Base-by-base conservation (phyloP, 306 rosid genomes). In the Sicyos baderoa region DNA sequence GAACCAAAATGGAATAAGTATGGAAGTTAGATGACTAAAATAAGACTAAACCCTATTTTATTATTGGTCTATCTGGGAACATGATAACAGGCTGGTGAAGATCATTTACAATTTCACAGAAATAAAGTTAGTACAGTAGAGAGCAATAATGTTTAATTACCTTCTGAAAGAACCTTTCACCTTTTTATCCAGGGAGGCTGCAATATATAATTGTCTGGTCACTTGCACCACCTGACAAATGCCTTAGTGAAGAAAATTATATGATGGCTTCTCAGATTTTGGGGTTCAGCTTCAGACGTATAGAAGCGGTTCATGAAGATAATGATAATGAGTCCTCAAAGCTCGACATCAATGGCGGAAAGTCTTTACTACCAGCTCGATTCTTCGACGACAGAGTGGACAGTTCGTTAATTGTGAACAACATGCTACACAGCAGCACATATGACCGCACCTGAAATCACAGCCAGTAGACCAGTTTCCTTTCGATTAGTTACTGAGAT, bases 361-460 rank as follows among this genome's bases (percentile, higher is more conserved):
- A n/a, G 97, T 88, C 79, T 86, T 93, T 52, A 93, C 99, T 0
- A 82, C 85, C 79, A 86, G 95, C 52, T 93, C 96, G 67, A 93
- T 84, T 76, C 83, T 79, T 19, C 86, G 82, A 78, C 97, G 96
- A 81, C 99, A 93, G 62, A 93, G 96, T 68, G 99, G 99, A 61
- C 99, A 93, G 71, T 10, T 88, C 78, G 90, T 86, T 80, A 93
- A 79, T 76, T 90, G 97, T 9, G 87, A 88, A 75, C 87, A 93
- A 80, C 99, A 93, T 44, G 83, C 61, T 63, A 79, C 85, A 66
- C 99, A 93, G 81, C 97, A 93, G 81, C 99, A 93, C 97, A 93
- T 93, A 80, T 93, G 99, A 68, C 99, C 99, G 62, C 99, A 93
- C 86, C 99, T 93, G 84, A 74, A 19, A 65, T 44, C 71, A 65